Percentiles rank a stretch among this genome's conserved stretches.
These are phyloP conservation scores for Solanum chacoense DNA, from an alignment of 305 asterid species.

Conservation along the genomic window DNA sequence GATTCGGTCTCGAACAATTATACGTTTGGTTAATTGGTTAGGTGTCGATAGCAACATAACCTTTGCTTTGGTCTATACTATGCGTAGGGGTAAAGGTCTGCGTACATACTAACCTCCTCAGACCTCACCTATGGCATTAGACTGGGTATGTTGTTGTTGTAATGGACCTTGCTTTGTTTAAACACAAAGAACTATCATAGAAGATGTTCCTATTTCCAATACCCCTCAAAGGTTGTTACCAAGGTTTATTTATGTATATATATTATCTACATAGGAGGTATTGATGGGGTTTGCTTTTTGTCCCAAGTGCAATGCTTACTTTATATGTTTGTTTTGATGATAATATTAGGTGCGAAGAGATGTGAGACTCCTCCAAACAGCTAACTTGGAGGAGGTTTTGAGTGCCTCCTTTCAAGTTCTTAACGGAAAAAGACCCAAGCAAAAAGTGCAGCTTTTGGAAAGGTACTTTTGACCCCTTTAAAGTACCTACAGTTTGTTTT, in stretches of 20 bases:
- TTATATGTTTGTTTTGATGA: neutral
- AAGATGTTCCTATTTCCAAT: conserved; percentile 59
- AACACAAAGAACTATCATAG: conserved; percentile 77
- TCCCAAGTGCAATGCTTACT: neutral
- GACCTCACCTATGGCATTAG: neutral
- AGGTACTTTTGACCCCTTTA: conserved; percentile 24
- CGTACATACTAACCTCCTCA: neutral
- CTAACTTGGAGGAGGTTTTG: conserved; percentile 59
- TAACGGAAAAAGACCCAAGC: conserved; percentile 71
- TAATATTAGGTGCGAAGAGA: conserved; percentile 64
- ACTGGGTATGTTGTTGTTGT: neutral
- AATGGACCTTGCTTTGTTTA: conserved; percentile 43
- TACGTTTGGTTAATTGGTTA: neutral
- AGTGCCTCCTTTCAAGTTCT: conserved; percentile 58
- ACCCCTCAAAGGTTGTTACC: conserved; percentile 46
- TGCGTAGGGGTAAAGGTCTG: neutral
- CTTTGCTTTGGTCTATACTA: neutral
- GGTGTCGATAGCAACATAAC: neutral
- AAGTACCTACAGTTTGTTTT: neutral
- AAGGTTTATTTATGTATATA: neutral
- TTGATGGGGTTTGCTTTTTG: neutral
- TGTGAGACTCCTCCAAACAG: conserved; percentile 59
- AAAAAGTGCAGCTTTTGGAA: conserved; percentile 71
- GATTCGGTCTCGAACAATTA: neutral
- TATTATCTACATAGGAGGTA: neutral